A percentile compares a stretch with the other conserved stretches of the same genome.
phyloP scores from a whole-genome alignment of 2,329 filamentous ascomycete species.

The Stemphylium lycopersici region DNA sequence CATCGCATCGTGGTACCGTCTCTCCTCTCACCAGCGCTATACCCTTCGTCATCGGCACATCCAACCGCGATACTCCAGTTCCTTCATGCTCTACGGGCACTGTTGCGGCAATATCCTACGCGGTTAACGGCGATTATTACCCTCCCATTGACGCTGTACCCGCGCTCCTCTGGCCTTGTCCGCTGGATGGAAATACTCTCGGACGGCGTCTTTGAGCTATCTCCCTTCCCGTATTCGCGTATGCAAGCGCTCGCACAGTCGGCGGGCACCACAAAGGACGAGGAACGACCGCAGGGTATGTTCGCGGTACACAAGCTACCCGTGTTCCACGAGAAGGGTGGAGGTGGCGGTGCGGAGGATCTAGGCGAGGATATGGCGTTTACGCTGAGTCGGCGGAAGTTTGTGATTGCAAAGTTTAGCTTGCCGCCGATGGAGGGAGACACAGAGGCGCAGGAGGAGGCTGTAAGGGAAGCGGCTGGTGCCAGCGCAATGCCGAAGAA shows the following conservation, averaged over 20 bases:
- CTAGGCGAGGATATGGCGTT: conserved; percentile 89
- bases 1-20: conserved; percentile 87
- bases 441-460: conserved; percentile 62
- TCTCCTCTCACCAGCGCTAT: conserved; percentile 84
- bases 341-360: conserved; percentile 68
- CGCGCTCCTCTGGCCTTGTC: conserved; percentile 74
- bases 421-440: conserved; percentile 86
- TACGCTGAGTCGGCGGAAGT: conserved; percentile 79
- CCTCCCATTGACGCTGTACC: conserved; percentile 79
- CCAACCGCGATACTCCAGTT: conserved; percentile 80
- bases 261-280: conserved; percentile 61
- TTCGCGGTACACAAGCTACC: conserved; percentile 83
- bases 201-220: conserved; percentile 86
- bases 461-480: conserved; percentile 41
- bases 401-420: conserved; percentile 87
- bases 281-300: conserved; percentile 85
- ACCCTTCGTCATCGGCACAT: conserved; percentile 70
- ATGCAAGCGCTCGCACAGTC: conserved; percentile 56
- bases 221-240: conserved; percentile 69
- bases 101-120: conserved; percentile 71
- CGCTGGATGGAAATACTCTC: conserved; percentile 85
- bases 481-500: conserved; percentile 60
- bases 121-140: conserved; percentile 76
- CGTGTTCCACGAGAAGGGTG: conserved; percentile 85
- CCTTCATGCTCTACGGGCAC: conserved; percentile 74